A percentile compares a stretch with the other conserved stretches of the same genome.
phyloP scores from a whole-genome alignment of 768 basidiomycete species.

The Lactifluus piperatus region DNA sequence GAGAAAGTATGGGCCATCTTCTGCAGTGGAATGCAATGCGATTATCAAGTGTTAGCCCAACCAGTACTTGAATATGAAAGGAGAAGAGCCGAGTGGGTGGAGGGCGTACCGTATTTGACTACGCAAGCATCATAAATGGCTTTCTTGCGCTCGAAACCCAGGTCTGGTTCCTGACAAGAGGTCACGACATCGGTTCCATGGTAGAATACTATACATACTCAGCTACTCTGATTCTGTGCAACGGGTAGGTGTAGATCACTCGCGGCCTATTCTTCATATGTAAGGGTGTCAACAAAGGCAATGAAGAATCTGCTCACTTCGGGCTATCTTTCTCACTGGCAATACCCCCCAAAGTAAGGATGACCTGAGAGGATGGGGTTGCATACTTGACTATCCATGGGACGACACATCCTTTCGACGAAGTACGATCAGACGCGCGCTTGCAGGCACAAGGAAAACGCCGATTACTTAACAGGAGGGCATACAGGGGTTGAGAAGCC shows the following conservation, averaged over 20 bases:
- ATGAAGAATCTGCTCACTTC: not conserved
- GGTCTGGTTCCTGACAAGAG: constrained; percentile 33
- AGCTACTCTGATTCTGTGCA: constrained; percentile 81
- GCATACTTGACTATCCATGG: constrained; percentile 64
- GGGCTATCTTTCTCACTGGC: not conserved
- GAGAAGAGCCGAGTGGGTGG: not conserved
- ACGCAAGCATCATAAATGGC: constrained; percentile 77
- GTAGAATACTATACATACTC: constrained; percentile 34
- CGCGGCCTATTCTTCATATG: constrained; percentile 41
- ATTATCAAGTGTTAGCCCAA: constrained; percentile 52
- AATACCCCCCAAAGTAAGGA: constrained; percentile 62
- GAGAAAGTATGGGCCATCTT: constrained; percentile 78
- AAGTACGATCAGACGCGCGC: constrained; percentile 33
- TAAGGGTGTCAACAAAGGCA: not conserved
- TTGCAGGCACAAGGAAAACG: constrained; percentile 55
- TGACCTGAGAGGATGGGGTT: constrained; percentile 44
- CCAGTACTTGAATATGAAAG: not conserved
- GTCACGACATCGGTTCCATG: not conserved
- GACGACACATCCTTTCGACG: constrained; percentile 44
- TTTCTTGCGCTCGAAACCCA: constrained; percentile 56
- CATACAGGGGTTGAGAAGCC: constrained; percentile 63
- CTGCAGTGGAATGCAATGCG: too few species aligned
- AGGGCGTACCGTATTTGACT: constrained; percentile 54
- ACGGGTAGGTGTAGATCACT: constrained; percentile 69
- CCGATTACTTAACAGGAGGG: constrained; percentile 60